Evolutionary conservation across 768 basidiomycete species (phyloP).

Genomic region (Suillus decipiens): DNA sequence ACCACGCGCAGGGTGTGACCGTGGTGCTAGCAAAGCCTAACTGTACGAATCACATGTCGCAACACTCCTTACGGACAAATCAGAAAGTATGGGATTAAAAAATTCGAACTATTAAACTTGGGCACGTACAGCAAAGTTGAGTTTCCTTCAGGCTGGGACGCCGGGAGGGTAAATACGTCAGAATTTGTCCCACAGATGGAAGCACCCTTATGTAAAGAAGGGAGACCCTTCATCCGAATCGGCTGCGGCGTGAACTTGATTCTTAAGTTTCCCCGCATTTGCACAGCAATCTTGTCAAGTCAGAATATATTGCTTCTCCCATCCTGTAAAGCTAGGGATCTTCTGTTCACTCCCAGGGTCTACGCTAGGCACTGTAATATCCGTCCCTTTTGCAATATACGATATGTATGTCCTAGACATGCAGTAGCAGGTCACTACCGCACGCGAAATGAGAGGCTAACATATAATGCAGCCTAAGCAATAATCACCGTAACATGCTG

Average conservation of each 20-base stretch:
- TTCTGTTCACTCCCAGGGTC: no score
- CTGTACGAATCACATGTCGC: not conserved
- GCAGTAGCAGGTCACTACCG: not conserved
- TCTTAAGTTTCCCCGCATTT: conserved; percentile 20
- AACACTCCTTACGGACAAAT: not conserved
- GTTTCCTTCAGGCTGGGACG: not conserved
- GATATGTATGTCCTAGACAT: not conserved
- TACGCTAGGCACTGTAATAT: not conserved
- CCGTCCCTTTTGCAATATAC: not conserved
- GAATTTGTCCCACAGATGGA: not conserved
- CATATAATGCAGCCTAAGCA: not conserved
- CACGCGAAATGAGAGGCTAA: conserved; percentile 3
- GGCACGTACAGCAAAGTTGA: not conserved
- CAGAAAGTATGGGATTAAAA: not conserved
- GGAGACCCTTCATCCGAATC: not conserved
- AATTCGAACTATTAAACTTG: not conserved
- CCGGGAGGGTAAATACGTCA: not conserved
- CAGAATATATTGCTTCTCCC: not conserved
- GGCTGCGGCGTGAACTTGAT: not conserved
- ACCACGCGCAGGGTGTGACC: not conserved
- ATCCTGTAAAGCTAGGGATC: not conserved
- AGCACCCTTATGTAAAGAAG: conserved; percentile 1
- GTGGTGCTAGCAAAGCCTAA: not conserved
- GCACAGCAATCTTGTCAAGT: conserved; percentile 15
- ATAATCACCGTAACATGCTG: conserved; percentile 10